phyloP scores from a whole-genome alignment of 1,139 yeast genomes.

The Pichia sp. region DNA sequence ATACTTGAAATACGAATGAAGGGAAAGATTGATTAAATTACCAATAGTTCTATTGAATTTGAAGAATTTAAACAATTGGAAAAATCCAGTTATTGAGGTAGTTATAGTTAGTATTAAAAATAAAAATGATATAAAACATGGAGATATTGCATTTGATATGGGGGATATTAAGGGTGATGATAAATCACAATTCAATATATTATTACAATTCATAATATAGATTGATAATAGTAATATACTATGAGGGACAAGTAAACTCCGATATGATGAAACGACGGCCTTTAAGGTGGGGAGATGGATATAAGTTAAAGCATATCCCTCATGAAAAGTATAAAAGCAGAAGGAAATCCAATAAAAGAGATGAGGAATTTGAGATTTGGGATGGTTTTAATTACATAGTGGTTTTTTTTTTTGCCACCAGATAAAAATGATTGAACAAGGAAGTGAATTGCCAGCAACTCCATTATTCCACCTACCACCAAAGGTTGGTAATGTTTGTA shows the following conservation, averaged over 20 bases:
- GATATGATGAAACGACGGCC: too few relatives aligned
- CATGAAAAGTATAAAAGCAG: too few relatives aligned
- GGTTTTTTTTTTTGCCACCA: not conserved
- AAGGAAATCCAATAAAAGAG: too few relatives aligned
- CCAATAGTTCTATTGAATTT: conserved; percentile 22
- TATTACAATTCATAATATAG: not conserved
- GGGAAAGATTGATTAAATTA: conserved; percentile 12
- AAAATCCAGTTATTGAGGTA: conserved; percentile 28
- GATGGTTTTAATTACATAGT: too few relatives aligned
- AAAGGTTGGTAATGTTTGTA: conserved; percentile 10
- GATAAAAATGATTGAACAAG: not conserved
- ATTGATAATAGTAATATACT: not conserved
- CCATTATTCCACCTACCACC: conserved; percentile 13
- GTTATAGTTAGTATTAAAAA: conserved; percentile 22
- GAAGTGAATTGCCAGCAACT: conserved; percentile 5
- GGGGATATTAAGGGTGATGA: conserved; percentile 8
- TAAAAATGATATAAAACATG: conserved; percentile 42
- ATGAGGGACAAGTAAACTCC: too few relatives aligned
- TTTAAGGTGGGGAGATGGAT: too few relatives aligned
- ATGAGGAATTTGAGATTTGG: too few relatives aligned
- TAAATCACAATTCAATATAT: not conserved
- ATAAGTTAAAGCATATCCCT: too few relatives aligned
- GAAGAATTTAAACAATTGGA: conserved; percentile 25
- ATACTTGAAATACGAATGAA: conserved; percentile 14
- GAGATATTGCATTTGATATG: conserved; percentile 46